Conservation (phyloP, 305 asterid species). For the Withania somnifera region DNA sequence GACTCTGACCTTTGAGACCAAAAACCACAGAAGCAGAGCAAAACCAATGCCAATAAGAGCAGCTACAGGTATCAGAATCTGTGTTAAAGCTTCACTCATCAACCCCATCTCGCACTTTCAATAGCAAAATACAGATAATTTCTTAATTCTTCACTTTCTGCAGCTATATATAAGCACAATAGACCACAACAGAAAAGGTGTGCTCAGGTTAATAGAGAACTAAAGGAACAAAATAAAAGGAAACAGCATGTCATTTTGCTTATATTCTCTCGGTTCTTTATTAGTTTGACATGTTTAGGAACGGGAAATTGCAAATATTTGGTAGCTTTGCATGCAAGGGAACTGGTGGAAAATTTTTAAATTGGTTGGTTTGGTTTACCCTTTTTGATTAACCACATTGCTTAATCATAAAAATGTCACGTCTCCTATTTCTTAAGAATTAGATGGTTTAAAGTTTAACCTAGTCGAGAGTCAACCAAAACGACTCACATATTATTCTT, state of each 20-base stretch:
- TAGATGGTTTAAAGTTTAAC: neutral
- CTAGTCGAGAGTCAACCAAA: neutral
- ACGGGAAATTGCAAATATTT: no score
- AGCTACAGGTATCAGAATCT: constrained; percentile 31
- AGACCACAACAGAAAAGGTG: neutral
- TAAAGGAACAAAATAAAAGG: no score
- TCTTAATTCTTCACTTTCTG: neutral
- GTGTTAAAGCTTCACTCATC: constrained; percentile 16
- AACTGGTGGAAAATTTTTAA: neutral
- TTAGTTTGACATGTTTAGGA: no score
- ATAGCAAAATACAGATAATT: neutral
- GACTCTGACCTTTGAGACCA: constrained; percentile 29
- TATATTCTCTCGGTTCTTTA: no score
- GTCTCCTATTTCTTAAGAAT: neutral
- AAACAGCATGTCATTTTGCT: no score
- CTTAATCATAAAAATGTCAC: neutral
- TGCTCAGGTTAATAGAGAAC: neutral
- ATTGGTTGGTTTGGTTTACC: neutral
- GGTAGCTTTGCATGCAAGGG: neutral
- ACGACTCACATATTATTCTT: neutral
- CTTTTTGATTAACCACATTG: neutral
- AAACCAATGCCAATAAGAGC: constrained; percentile 30
- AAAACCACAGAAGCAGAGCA: constrained; percentile 30
- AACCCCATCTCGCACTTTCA: constrained; percentile 3
- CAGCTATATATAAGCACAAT: neutral